phyloP scores from a whole-genome alignment of 2,329 filamentous ascomycete species.

The Stromatinia cepivora region DNA sequence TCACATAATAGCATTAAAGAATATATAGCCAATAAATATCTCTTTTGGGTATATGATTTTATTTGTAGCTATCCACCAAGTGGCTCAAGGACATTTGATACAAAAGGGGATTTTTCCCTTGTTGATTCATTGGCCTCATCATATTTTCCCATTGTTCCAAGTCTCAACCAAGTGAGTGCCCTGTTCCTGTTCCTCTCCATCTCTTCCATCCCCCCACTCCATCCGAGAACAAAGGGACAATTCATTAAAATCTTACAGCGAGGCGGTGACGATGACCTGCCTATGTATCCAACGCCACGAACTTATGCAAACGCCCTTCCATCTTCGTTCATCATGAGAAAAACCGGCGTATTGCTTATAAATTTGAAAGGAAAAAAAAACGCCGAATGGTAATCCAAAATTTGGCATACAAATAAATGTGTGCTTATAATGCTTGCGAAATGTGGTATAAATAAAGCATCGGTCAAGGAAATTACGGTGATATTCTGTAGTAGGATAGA shows the following conservation, averaged over 20 bases:
- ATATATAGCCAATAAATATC: slow-evolving; percentile 13
- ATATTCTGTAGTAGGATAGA: slow-evolving; percentile 12
- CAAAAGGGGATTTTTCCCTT: slow-evolving; percentile 1
- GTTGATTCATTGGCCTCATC: slow-evolving; percentile 5
- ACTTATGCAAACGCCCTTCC: slow-evolving; percentile 25
- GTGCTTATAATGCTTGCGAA: slow-evolving; percentile 22
- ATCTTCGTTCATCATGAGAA: slow-evolving; percentile 24
- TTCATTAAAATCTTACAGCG: slow-evolving; percentile 26
- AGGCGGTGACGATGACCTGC: slow-evolving; percentile 24
- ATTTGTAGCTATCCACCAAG: slow-evolving; percentile 15
- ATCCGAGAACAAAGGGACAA: slow-evolving; percentile 15
- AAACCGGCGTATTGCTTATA: slow-evolving; percentile 23
- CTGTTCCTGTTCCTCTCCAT: slow-evolving; percentile 5
- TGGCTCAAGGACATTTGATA: slow-evolving; percentile 6
- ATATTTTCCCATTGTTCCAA: slow-evolving; percentile 6
- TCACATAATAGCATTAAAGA: neutral
- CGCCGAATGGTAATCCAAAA: slow-evolving; percentile 20
- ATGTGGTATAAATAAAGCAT: slow-evolving; percentile 24
- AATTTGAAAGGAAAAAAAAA: slow-evolving; percentile 12
- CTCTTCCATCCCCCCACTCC: neutral
- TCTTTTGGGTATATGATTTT: slow-evolving; percentile 22
- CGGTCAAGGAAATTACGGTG: slow-evolving; percentile 21
- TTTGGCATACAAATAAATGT: slow-evolving; percentile 22
- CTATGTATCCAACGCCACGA: slow-evolving; percentile 25
- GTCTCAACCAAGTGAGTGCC: slow-evolving; percentile 10